Percentiles rank a stretch among this genome's conserved stretches.
phyloP scores from a whole-genome alignment of 1,284 basidiomycete species.

The Neonothopanus nambi region DNA sequence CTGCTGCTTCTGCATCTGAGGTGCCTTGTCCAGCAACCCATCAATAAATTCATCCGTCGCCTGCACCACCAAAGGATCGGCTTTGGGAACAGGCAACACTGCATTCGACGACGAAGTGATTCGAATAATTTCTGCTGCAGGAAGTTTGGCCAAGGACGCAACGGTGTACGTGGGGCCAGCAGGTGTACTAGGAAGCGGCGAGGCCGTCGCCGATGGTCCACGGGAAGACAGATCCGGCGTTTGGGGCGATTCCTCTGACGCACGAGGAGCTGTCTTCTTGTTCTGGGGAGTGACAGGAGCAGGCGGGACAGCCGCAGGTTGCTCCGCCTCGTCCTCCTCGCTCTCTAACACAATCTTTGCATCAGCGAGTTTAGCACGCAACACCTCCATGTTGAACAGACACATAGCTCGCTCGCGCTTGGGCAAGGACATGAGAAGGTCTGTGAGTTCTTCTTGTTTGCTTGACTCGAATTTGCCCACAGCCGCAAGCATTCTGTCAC shows the following conservation, averaged over 20 bases:
- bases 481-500: constrained; percentile 72
- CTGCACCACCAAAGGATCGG: constrained; percentile 66
- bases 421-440: constrained; percentile 79
- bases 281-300: constrained; percentile 61
- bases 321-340: constrained; percentile 56
- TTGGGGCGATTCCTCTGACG: constrained; percentile 54
- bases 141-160: constrained; percentile 61
- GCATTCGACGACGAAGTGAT: constrained; percentile 55
- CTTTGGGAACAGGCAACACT: constrained; percentile 68
- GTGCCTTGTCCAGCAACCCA: constrained; percentile 58
- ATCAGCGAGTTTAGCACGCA: constrained; percentile 77
- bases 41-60: constrained; percentile 82
- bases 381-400: constrained; percentile 82
- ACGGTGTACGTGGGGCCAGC: constrained; percentile 46
- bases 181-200: constrained; percentile 60
- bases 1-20: constrained; percentile 77
- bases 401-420: constrained; percentile 90
- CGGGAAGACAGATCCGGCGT: constrained; percentile 74
- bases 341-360: constrained; percentile 80
- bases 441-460: constrained; percentile 64
- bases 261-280: constrained; percentile 45
- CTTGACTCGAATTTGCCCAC: constrained; percentile 61
- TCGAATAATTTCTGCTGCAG: constrained; percentile 70
- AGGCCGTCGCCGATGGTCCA: constrained; percentile 68
- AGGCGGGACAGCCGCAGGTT: constrained; percentile 26